phyloP scores from a whole-genome alignment of 2,329 filamentous ascomycete genomes.

The Botrytis pseudocinerea region DNA sequence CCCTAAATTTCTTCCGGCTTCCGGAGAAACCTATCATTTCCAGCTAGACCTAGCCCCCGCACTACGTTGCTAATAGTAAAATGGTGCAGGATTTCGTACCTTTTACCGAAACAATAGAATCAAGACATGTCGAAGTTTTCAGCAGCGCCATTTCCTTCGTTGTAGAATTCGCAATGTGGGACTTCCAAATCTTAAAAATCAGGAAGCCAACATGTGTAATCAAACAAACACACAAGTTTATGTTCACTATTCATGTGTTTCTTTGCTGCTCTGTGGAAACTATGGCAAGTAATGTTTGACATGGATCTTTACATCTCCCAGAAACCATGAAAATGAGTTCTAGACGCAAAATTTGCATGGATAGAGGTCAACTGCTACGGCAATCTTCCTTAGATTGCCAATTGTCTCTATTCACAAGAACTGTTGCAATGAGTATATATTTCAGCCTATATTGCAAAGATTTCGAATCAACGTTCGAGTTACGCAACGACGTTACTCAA shows the following conservation, averaged over 20 bases:
- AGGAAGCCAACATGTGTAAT: too few species aligned
- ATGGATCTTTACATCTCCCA: too few species aligned
- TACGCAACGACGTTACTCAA: background rate
- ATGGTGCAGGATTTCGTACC: too few species aligned
- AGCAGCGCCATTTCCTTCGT: background rate
- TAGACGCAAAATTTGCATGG: too few species aligned
- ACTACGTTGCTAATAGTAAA: rapidly evolving
- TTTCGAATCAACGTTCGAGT: background rate
- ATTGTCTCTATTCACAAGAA: background rate
- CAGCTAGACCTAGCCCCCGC: too few species aligned
- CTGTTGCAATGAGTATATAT: background rate
- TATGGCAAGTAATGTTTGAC: background rate
- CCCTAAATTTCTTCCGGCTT: background rate
- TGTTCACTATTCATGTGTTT: background rate
- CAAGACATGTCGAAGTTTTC: background rate
- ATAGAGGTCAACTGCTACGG: background rate
- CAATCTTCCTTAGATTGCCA: background rate
- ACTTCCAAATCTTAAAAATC: background rate
- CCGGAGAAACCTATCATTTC: background rate
- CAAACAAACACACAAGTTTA: too few species aligned
- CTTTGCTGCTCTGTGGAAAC: too few species aligned
- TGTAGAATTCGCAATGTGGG: background rate
- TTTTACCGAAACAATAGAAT: background rate
- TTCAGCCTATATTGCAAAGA: background rate
- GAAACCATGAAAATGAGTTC: background rate